phyloP scores from a whole-genome alignment of 371 early-diverging fungal species.

The Mortierella sp. region DNA sequence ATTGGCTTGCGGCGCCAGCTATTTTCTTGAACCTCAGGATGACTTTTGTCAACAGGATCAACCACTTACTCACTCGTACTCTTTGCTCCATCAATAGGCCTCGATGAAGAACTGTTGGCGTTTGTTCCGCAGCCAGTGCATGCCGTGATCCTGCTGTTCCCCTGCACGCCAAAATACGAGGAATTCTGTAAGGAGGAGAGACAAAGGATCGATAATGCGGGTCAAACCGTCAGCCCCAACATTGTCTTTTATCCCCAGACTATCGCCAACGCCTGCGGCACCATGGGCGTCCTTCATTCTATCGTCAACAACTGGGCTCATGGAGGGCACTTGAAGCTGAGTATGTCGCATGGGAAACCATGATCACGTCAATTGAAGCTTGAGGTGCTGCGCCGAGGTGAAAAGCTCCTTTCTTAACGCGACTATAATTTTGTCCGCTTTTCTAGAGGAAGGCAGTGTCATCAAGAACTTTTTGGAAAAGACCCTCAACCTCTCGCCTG shows the following conservation, averaged over 20 bases:
- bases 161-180: slow-evolving; percentile 73
- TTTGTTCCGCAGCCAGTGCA: slow-evolving; percentile 86
- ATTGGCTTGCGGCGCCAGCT: not conserved
- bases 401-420: not conserved
- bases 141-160: slow-evolving; percentile 87
- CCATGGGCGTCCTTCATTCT: slow-evolving; percentile 85
- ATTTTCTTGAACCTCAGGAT: not conserved
- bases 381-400: too few species aligned
- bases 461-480: slow-evolving; percentile 73
- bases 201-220: slow-evolving; percentile 62
- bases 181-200: slow-evolving; percentile 68
- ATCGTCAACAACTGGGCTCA: slow-evolving; percentile 71
- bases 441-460: slow-evolving; percentile 30
- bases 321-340: slow-evolving; percentile 35
- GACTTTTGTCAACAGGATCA: not conserved
- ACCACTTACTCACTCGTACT: not conserved
- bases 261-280: slow-evolving; percentile 94
- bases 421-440: not conserved
- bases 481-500: slow-evolving; percentile 71
- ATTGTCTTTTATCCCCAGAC: slow-evolving; percentile 89
- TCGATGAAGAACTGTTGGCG: slow-evolving; percentile 86
- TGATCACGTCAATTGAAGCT: not conserved
- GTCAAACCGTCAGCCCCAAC: slow-evolving; percentile 70
- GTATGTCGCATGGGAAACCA: slow-evolving; percentile 7
- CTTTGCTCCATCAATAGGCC: slow-evolving; percentile 58